phyloP scores from a whole-genome alignment of 2,329 filamentous ascomycete genomes.

The Colletotrichum lupini region DNA sequence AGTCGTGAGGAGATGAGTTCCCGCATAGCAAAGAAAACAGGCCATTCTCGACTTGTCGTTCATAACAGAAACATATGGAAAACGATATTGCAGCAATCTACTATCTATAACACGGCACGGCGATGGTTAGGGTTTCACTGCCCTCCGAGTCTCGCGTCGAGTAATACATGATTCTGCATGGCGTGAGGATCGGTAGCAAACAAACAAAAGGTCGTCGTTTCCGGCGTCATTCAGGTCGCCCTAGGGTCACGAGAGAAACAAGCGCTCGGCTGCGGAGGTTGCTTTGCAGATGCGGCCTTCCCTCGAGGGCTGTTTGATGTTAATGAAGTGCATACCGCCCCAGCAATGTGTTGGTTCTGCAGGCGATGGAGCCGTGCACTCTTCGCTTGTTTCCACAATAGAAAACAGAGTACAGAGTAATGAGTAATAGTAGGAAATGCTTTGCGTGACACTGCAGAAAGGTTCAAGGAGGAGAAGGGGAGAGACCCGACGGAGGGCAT shows the following conservation, averaged over 20 bases:
- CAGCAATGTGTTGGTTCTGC: background rate
- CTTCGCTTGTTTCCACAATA: background rate
- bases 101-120: background rate
- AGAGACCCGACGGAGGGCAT: background rate
- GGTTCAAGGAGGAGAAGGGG: background rate
- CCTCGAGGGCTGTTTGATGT: background rate
- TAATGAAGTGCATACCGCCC: background rate
- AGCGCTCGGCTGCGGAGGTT: background rate
- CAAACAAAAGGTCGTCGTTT: background rate
- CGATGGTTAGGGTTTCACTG: background rate
- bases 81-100: background rate
- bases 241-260: background rate
- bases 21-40: background rate
- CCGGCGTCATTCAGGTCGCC: background rate
- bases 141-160: background rate
- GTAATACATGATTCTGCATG: background rate
- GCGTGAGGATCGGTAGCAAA: background rate
- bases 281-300: background rate
- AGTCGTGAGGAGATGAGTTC: background rate
- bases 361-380: background rate
- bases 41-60: background rate
- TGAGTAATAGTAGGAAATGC: background rate
- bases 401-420: background rate
- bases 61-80: background rate
- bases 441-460: background rate